Percentiles rank a stretch among this genome's conserved stretches.
Conservation (phyloP, 2,329 filamentous ascomycete species). For the Arthrobotrys sinensis region DNA sequence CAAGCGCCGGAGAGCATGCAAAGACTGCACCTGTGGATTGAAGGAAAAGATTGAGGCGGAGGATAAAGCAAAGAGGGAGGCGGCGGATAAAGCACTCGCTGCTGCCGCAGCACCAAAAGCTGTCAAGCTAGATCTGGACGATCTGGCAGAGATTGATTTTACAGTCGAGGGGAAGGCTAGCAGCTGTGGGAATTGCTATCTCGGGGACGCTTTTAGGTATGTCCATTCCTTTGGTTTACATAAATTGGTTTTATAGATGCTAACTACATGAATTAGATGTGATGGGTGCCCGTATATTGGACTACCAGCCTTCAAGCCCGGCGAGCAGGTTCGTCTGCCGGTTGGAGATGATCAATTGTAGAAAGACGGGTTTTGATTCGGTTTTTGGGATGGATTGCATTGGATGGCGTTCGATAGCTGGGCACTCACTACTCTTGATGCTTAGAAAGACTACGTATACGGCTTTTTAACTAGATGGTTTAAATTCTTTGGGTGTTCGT, state of each 20-base stretch:
- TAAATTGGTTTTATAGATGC: neutral
- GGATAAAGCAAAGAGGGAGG: slow-evolving; percentile 78
- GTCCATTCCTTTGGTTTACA: neutral
- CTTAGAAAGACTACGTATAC: neutral
- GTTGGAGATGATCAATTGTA: slow-evolving; percentile 89
- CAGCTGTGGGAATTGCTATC: slow-evolving; percentile 91
- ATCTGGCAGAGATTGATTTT: slow-evolving; percentile 92
- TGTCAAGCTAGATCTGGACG: slow-evolving; percentile 80
- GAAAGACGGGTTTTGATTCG: slow-evolving; percentile 51
- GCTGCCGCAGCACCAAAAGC: slow-evolving; percentile 65
- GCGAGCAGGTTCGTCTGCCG: slow-evolving; percentile 89
- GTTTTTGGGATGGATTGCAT: slow-evolving; percentile 26
- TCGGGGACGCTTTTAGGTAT: slow-evolving; percentile 84
- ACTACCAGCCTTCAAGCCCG: slow-evolving; percentile 94
- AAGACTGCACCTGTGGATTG: slow-evolving; percentile 96
- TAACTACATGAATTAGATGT: slow-evolving; percentile 66
- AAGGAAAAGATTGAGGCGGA: slow-evolving; percentile 88
- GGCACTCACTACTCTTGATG: slow-evolving; percentile 1
- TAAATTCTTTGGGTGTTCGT: slow-evolving; percentile 6
- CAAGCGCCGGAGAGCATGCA: slow-evolving; percentile 93
- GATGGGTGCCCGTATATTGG: slow-evolving; percentile 86
- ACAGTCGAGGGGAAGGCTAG: slow-evolving; percentile 98
- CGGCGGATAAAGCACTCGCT: slow-evolving; percentile 73
- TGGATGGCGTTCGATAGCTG: slow-evolving; percentile 29
- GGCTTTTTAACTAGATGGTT: neutral